Base-by-base conservation (phyloP, 2,329 filamentous ascomycete species). In the Xylariales sp. region DNA sequence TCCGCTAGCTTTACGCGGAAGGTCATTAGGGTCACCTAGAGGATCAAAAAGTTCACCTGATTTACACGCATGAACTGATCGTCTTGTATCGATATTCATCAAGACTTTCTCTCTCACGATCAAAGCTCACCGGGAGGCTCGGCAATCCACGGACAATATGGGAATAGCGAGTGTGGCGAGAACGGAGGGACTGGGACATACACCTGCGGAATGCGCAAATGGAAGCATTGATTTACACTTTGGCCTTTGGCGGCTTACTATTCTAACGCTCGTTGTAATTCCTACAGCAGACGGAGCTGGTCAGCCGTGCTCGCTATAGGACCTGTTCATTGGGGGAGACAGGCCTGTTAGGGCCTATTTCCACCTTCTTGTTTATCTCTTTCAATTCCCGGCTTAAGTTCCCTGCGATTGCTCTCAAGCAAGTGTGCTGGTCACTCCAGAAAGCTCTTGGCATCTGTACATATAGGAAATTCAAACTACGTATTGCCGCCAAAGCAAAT, bases 241-340 rank as follows among this genome's bases (percentile, higher is more conserved):
- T 51, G 45, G 25, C 42, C 52, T 50, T 50, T 50, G 49, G 57
- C 52, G 53, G 61, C 58, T 59, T 65, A 58, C 56, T 51, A 53
- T 71, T 69, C 63, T 68, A 73, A 74, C 70, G 59, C 63, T 72
- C 69, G 66, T 76, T 73, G 66, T 72, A 71, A 71, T 72, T 43
- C 56, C 56, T 56, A 52, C 49, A 56, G 59, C 55, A 53, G 59
- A 54, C 57, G 57, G 57, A 51, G 60, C 66, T 60, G 63, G 53
- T 57, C 58, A 56, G 57, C 54, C 55, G 53, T 51, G 44, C 49
- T 55, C 49, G 60, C 55, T 54, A 50, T 54, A 40, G 48, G 31
- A 45, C 45, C 54, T 42, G 44, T 46, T 47, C 48, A 46, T 38
- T 14, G 27, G 35, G 39, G n/a, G 38, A 33, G 40, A 21, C 32